Percentiles rank a stretch among this genome's conserved stretches.
These are phyloP conservation scores for Aspergillus sp. DNA, from an alignment of 2,329 filamentous ascomycete genomes.

Conservation along the genomic window DNA sequence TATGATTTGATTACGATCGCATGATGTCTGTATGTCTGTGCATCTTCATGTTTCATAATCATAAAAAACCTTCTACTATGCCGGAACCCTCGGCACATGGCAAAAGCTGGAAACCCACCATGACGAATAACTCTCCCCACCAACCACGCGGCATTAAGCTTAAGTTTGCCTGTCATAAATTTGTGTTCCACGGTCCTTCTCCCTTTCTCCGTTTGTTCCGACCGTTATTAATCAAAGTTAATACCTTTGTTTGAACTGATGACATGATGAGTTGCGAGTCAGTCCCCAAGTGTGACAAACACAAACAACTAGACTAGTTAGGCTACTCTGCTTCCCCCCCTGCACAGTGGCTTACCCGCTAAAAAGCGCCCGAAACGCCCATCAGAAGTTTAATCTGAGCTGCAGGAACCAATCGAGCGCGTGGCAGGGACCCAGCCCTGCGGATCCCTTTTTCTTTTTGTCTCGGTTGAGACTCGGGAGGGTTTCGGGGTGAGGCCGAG, in stretches of 20 bases:
- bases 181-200: background rate
- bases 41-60: background rate
- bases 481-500: background rate
- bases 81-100: background rate
- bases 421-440: background rate
- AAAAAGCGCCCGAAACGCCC: background rate
- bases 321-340: too few species aligned
- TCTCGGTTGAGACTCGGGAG: background rate
- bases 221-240: constrained; percentile 5
- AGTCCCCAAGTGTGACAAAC: background rate
- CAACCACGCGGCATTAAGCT: constrained; percentile 2
- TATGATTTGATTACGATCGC: too few species aligned
- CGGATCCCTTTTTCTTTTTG: background rate
- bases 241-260: background rate
- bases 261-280: background rate
- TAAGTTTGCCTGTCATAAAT: background rate
- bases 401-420: background rate
- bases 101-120: background rate
- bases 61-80: background rate
- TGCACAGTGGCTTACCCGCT: background rate
- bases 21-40: too few species aligned
- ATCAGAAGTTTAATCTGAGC: background rate
- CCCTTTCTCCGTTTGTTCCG: background rate
- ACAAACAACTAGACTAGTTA: too few species aligned
- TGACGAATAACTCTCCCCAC: background rate